These are phyloP conservation scores for Conringia planisiliqua DNA, from an alignment of 345 rosid genomes.

Conservation along the genomic window DNA sequence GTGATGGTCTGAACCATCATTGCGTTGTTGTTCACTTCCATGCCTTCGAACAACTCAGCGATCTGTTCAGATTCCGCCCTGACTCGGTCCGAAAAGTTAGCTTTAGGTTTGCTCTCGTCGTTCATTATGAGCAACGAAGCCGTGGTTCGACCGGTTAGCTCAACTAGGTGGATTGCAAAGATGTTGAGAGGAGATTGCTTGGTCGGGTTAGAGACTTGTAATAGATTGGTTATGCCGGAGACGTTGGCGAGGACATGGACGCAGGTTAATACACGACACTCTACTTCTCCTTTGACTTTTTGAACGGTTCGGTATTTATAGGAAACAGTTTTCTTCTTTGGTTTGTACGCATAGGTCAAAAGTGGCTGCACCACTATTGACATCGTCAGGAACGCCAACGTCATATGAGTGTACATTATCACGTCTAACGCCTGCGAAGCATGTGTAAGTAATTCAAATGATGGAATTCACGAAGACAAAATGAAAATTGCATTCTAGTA, in stretches of 20 bases:
- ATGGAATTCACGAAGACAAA: neutral
- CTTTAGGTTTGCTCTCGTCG: constrained; percentile 25
- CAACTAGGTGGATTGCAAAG: constrained; percentile 53
- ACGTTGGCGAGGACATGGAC: constrained; percentile 36
- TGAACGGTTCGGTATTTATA: constrained; percentile 45
- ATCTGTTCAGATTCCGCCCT: constrained; percentile 40
- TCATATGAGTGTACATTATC: constrained; percentile 40
- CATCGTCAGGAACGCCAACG: constrained; percentile 37
- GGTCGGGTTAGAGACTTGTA: constrained; percentile 43
- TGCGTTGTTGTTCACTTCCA: constrained; percentile 21
- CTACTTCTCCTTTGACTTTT: constrained; percentile 30
- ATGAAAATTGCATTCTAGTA: neutral
- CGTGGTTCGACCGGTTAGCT: constrained; percentile 44
- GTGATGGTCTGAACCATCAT: constrained; percentile 44
- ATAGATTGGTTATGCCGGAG: constrained; percentile 42
- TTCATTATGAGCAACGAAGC: constrained; percentile 61
- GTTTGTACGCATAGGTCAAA: constrained; percentile 25
- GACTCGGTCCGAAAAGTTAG: constrained; percentile 17
- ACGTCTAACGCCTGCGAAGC: constrained; percentile 40
- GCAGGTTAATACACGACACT: constrained; percentile 41
- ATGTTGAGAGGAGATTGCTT: constrained; percentile 36
- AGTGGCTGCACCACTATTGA: constrained; percentile 44
- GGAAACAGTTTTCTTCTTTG: constrained; percentile 15
- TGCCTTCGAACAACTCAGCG: constrained; percentile 32
- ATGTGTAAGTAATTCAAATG: too few relatives aligned